Conservation (phyloP, 2,329 filamentous ascomycete genomes). For the Alternaria brassicicola region DNA sequence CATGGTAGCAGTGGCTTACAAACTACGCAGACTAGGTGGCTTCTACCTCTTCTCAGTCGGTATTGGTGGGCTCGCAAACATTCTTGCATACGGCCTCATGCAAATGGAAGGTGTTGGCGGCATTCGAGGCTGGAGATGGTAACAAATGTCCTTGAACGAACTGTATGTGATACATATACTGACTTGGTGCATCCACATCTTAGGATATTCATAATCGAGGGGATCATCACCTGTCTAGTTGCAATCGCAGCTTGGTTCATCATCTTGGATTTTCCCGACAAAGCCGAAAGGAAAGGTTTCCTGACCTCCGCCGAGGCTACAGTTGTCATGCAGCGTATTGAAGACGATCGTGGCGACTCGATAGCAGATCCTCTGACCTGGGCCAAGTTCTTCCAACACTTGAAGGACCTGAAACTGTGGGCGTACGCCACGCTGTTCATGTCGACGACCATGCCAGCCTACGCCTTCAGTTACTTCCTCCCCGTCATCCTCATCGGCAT, state of each 20-base stretch:
- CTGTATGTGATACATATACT: not conserved
- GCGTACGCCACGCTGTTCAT: constrained; percentile 33
- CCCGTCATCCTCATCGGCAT: constrained; percentile 37
- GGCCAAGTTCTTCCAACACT: constrained; percentile 25
- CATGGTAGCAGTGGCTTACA: not conserved
- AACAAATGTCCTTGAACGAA: not conserved
- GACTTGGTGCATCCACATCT: not conserved
- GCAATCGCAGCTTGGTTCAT: constrained; percentile 35
- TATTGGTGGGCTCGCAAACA: constrained; percentile 35
- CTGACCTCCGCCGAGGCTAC: constrained; percentile 25
- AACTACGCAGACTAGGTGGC: constrained; percentile 18
- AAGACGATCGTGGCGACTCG: constrained; percentile 35
- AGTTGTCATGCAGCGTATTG: constrained; percentile 27
- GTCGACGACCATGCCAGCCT: constrained; percentile 31
- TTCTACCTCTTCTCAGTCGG: constrained; percentile 37
- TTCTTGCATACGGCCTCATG: constrained; percentile 38
- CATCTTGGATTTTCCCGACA: constrained; percentile 39
- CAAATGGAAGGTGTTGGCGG: constrained; percentile 35
- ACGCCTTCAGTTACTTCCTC: constrained; percentile 36
- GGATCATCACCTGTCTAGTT: constrained; percentile 33
- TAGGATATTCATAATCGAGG: constrained; percentile 40
- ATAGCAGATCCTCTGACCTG: constrained; percentile 29
- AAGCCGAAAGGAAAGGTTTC: constrained; percentile 31
- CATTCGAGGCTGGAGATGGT: constrained; percentile 36
- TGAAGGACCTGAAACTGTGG: constrained; percentile 32